These are phyloP conservation scores for Mycosphaerella arachidis DNA, from an alignment of 2,329 filamentous ascomycete species.

Conservation along the genomic window DNA sequence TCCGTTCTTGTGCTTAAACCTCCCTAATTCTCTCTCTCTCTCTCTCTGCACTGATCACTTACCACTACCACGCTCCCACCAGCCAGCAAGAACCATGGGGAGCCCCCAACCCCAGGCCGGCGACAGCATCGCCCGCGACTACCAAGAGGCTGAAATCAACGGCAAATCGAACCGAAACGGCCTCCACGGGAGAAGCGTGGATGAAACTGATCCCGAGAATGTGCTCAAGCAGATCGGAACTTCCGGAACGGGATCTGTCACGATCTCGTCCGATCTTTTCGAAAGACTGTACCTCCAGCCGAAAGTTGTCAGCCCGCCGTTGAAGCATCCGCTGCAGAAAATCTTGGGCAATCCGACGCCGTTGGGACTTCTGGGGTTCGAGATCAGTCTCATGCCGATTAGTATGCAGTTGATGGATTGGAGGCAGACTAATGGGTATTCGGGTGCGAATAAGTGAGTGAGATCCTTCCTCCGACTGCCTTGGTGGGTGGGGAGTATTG, in stretches of 20 bases:
- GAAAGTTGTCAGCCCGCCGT: slow-evolving; percentile 12
- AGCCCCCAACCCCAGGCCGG: background rate
- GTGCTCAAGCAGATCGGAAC: slow-evolving; percentile 17
- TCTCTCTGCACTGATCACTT: no score
- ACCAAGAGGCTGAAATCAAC: slow-evolving; percentile 13
- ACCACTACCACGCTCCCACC: no score
- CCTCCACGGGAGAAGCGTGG: background rate
- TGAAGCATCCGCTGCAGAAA: slow-evolving; percentile 22
- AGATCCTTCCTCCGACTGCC: no score
- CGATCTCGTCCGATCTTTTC: slow-evolving; percentile 21
- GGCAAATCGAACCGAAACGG: slow-evolving; percentile 4
- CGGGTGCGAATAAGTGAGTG: slow-evolving; percentile 16
- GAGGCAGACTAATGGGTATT: slow-evolving; percentile 13
- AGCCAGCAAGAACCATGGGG: background rate
- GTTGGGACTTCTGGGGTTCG: slow-evolving; percentile 21
- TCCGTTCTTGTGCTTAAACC: background rate
- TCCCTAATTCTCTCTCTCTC: no score
- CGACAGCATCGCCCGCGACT: slow-evolving; percentile 20
- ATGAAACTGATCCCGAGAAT: slow-evolving; percentile 14
- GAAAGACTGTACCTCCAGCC: slow-evolving; percentile 22
- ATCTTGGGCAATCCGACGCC: slow-evolving; percentile 21
- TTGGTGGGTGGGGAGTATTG: no score
- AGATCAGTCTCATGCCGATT: slow-evolving; percentile 21
- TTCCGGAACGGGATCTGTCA: slow-evolving; percentile 18
- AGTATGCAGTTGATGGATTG: slow-evolving; percentile 23